Percentiles rank a stretch among this genome's conserved stretches.
Evolutionary conservation across 2,329 filamentous ascomycete genomes (phyloP).

Genomic region (Pestalotiopsis sp.): DNA sequence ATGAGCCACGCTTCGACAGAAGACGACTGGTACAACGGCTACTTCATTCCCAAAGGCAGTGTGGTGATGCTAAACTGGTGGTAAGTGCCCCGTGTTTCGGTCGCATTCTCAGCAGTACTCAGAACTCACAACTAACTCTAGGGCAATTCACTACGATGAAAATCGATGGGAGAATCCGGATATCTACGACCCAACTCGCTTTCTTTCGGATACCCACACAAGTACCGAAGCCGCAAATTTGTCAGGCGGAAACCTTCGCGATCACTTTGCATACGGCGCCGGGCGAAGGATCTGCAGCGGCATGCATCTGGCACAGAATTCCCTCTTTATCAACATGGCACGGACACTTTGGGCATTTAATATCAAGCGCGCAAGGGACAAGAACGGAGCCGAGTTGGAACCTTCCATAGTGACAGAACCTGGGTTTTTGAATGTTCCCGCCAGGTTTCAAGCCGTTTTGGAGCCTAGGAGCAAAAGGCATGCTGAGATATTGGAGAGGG

Average conservation of each 20-base stretch:
- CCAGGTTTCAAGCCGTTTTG: not conserved
- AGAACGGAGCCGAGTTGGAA: not conserved
- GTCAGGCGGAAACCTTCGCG: conserved; percentile 43
- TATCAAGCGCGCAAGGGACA: conserved; percentile 26
- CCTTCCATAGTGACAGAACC: not conserved
- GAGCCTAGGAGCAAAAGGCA: not conserved
- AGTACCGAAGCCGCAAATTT: conserved; percentile 31
- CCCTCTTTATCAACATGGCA: conserved; percentile 48
- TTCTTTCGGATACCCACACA: conserved; percentile 20
- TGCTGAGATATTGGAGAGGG: not conserved
- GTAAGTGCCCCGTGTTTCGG: conserved; percentile 26
- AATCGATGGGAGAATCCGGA: conserved; percentile 39
- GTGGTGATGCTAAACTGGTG: conserved; percentile 45
- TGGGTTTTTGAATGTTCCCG: not conserved
- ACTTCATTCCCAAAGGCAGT: conserved; percentile 46
- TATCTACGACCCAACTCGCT: conserved; percentile 40
- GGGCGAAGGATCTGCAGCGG: conserved; percentile 60
- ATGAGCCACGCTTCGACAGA: conserved; percentile 48
- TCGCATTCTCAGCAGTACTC: not conserved
- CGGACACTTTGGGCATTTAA: conserved; percentile 49
- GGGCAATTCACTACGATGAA: conserved; percentile 47
- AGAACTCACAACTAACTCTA: conserved; percentile 7
- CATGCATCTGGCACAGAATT: conserved; percentile 54
- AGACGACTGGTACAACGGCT: conserved; percentile 45
- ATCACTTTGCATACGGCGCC: conserved; percentile 57